A percentile compares a stretch with the other conserved stretches of the same genome.
These are phyloP conservation scores for Balamuthia mandrillaris DNA, from an alignment of 208 protist genomes.

Conservation along the genomic window DNA sequence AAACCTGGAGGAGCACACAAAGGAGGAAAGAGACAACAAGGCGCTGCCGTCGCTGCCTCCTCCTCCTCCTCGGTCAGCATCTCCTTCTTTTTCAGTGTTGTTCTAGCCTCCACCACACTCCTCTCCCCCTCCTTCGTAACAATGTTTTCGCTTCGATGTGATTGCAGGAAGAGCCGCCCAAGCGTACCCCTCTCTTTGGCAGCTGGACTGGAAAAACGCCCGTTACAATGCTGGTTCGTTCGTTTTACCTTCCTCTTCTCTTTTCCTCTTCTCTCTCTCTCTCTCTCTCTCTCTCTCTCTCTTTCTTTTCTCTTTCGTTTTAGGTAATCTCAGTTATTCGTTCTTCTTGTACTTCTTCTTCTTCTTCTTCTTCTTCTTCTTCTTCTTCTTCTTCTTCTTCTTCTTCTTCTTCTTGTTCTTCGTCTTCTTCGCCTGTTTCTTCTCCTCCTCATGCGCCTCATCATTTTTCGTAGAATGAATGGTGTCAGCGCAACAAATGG, in stretches of 20 bases:
- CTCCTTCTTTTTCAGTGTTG: too few species aligned
- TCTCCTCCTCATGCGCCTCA: background rate
- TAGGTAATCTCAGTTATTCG: background rate
- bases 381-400: background rate
- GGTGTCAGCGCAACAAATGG: constrained; percentile 42
- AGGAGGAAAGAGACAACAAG: too few species aligned
- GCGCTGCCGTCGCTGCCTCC: too few species aligned
- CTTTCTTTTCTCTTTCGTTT: too few species aligned
- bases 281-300: background rate
- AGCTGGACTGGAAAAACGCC: constrained; percentile 40
- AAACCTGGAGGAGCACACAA: too few species aligned
- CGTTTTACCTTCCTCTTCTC: background rate
- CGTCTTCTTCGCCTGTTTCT: background rate
- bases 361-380: background rate
- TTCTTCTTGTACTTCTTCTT: background rate
- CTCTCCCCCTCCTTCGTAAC: too few species aligned
- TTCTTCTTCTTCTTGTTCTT: background rate
- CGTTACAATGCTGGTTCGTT: constrained; percentile 28
- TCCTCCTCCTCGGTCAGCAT: too few species aligned
- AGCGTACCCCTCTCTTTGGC: constrained; percentile 23
- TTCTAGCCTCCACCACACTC: too few species aligned
- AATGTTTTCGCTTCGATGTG: too few species aligned
- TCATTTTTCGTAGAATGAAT: constrained; percentile 6
- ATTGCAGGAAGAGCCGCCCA: constrained; percentile 2
- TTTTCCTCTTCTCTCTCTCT: background rate